Evolutionary conservation across 2,329 filamentous ascomycete species (phyloP).

Genomic region (Phialemonium atrogriseum): DNA sequence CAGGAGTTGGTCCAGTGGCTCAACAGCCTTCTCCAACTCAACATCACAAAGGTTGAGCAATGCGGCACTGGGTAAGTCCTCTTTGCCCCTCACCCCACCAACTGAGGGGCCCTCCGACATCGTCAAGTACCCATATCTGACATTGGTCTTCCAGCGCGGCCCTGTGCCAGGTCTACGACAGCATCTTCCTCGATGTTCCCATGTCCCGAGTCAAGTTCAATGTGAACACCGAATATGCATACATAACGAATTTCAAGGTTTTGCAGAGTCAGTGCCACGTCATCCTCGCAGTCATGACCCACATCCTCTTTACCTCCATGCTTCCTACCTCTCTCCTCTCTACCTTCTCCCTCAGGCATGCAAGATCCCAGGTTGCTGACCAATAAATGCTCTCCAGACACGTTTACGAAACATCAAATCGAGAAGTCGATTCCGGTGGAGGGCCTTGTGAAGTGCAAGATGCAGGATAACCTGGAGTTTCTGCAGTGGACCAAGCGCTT

Average conservation of each 20-base stretch:
- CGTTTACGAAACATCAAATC: conserved; percentile 77
- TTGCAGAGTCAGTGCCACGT: conserved; percentile 71
- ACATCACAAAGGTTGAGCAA: conserved; percentile 98
- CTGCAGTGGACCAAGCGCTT: conserved; percentile 94
- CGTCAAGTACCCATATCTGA: conserved; percentile 9
- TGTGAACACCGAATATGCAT: conserved; percentile 92
- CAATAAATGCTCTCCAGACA: conserved; percentile 42
- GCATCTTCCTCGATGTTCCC: conserved; percentile 90
- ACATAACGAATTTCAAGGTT: conserved; percentile 97
- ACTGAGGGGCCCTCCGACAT: conserved; percentile 11
- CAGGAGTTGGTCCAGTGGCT: conserved; percentile 96
- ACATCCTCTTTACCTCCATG: conserved; percentile 5
- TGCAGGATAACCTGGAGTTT: conserved; percentile 99
- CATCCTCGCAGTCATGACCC: conserved; percentile 2
- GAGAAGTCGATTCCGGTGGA: conserved; percentile 88
- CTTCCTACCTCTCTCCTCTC: not conserved
- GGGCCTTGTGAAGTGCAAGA: conserved; percentile 91
- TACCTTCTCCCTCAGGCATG: conserved; percentile 5
- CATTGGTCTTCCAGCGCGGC: conserved; percentile 58
- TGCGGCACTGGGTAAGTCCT: conserved; percentile 84
- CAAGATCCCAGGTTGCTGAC: too few species aligned
- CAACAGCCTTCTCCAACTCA: conserved; percentile 95
- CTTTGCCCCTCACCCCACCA: conserved; percentile 24
- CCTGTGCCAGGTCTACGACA: conserved; percentile 95
- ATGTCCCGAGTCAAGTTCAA: conserved; percentile 98